phyloP scores from a whole-genome alignment of 257 asterid species.

The Solanum tarijense region DNA sequence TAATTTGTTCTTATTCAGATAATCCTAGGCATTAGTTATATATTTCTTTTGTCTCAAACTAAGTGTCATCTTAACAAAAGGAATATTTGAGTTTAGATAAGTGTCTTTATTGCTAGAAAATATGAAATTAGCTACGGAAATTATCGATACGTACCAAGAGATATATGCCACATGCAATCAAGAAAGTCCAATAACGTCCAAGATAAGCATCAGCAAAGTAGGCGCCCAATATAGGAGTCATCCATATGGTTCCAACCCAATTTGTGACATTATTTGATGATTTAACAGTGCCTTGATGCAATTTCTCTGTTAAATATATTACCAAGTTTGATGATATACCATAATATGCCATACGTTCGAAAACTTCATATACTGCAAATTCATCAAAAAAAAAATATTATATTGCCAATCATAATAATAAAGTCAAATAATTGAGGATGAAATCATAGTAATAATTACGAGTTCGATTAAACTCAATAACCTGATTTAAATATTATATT shows the following conservation, averaged over 20 bases:
- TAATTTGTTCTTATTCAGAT: not conserved
- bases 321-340: conserved; percentile 74
- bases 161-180: conserved; percentile 45
- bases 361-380: conserved; percentile 71
- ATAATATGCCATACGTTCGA: conserved; percentile 84
- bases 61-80: not conserved
- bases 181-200: conserved; percentile 75
- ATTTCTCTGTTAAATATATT: conserved; percentile 49
- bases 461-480: not conserved
- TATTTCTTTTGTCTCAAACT: not conserved
- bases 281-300: conserved; percentile 56
- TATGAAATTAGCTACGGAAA: not conserved
- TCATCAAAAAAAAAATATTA: too few species aligned
- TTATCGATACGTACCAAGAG: conserved; percentile 28
- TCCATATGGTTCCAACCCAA: conserved; percentile 80
- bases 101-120: too few species aligned
- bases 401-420: too few species aligned
- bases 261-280: conserved; percentile 75
- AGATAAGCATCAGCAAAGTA: conserved; percentile 71
- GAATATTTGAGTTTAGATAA: too few species aligned
- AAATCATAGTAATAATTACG: not conserved
- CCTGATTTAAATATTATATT: not conserved
- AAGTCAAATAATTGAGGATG: not conserved
- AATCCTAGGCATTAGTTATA: not conserved
- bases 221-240: conserved; percentile 77